Base-by-base conservation (phyloP, 768 basidiomycete species). In the Mrakia hoshinonis region DNA sequence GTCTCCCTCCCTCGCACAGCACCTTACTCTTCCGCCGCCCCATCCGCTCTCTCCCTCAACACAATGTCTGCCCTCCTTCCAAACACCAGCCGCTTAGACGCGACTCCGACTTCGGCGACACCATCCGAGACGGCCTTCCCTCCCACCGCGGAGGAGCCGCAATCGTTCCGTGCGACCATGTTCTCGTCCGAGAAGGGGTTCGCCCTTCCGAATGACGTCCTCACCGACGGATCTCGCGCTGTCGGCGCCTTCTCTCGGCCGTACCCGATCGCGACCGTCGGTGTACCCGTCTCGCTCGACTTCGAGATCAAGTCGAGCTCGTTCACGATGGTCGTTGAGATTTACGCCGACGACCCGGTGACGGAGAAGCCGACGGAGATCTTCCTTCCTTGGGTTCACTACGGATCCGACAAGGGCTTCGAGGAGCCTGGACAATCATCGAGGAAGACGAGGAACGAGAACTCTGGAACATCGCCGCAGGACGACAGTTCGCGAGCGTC, bases 321-420 rank as follows among this genome's bases (percentile, higher is more conserved):
- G 51, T 91, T 96, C 80, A 86, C 83, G 81, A 81, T 91, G 47
- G 83, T 83, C 18, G 85, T 96, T 3, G 79, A 79, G 31, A 90
- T 95, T 18, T 77, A 80, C 0, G 74, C 85, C 5, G 85, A 85
- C 36, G 91, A 93, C 76, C 79, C 80, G 29, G 39, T 71, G 13
- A 62, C 72, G 7, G 81, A 82, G 22, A 80, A 85, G 1, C 84
- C 87, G n/a, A 97, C 92, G 24, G 96, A 96, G 82, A 87, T 98
- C 26, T 99, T 85, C 78, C 78, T 98, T 0, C 96, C 96, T 5
- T 82, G 92, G 62, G 87, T 95, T 24, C 96, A 99, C 78, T 99
- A 87, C 77, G 90, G 88, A 3, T 82, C 83, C 73, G 80, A 82
- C 26, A 68, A 74, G 15, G 69, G 67, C 13, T 54, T 74, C 48